Evolutionary conservation across 495 filamentous ascomycete genomes (phyloP).

Genomic region (Tuber aestivum): DNA sequence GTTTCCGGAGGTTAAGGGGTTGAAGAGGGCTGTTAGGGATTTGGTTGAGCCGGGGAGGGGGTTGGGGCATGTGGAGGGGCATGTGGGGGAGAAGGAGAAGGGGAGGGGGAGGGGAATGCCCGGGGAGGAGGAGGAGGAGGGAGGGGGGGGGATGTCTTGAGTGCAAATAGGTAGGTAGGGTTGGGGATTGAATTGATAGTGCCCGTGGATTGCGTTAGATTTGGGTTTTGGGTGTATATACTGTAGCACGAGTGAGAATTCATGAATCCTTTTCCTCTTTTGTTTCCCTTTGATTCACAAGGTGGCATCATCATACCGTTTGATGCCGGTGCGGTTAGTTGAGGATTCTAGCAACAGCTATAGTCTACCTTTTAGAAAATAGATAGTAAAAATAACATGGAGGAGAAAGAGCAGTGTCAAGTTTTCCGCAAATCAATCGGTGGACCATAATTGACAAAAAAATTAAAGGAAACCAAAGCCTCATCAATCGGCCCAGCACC

Average conservation of each 20-base stretch:
- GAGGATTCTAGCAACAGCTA: neutral
- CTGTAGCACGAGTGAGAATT: neutral
- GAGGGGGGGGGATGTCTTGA: neutral
- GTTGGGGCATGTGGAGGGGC: slow-evolving; percentile 74
- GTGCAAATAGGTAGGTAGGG: neutral
- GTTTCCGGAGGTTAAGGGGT: slow-evolving; percentile 67
- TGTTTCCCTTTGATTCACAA: neutral
- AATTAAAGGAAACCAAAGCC: neutral
- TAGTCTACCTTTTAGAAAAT: neutral
- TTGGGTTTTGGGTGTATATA: no score
- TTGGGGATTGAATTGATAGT: neutral
- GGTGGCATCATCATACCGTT: neutral
- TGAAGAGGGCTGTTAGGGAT: slow-evolving; percentile 86
- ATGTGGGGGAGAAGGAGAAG: slow-evolving; percentile 32
- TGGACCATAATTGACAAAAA: neutral
- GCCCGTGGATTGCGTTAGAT: no score
- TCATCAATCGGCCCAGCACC: neutral
- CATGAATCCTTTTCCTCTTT: neutral
- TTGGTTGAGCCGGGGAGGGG: slow-evolving; percentile 68
- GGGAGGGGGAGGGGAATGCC: neutral
- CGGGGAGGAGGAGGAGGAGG: no score
- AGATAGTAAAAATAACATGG: neutral
- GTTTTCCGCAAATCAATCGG: neutral
- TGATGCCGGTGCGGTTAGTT: neutral
- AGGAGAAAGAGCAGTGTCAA: neutral